These are phyloP conservation scores for Hanseniaspora clermontiae DNA, from an alignment of 805 yeast genomes.

Conservation along the genomic window DNA sequence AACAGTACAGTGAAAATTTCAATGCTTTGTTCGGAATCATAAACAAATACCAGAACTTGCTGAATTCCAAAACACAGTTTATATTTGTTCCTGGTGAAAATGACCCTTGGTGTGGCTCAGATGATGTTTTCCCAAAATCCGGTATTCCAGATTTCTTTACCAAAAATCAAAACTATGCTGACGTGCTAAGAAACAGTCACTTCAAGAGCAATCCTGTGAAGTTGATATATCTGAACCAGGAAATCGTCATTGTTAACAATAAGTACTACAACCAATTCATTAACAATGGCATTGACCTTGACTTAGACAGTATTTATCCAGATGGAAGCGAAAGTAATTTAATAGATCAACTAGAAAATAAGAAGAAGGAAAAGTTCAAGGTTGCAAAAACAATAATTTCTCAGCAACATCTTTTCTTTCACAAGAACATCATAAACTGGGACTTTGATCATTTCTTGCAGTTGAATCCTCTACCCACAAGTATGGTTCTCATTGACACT, in stretches of 20 bases:
- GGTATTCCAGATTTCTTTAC: slow-evolving; percentile 63
- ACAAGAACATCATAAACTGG: slow-evolving; percentile 44
- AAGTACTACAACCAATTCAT: slow-evolving; percentile 32
- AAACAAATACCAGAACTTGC: slow-evolving; percentile 33
- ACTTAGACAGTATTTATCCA: background rate
- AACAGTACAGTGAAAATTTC: slow-evolving; percentile 51
- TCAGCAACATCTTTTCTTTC: slow-evolving; percentile 83
- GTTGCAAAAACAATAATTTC: slow-evolving; percentile 69
- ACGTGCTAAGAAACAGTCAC: slow-evolving; percentile 41
- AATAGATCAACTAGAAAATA: background rate
- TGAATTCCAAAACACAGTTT: slow-evolving; percentile 35
- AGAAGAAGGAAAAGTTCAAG: slow-evolving; percentile 44
- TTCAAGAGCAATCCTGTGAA: slow-evolving; percentile 72
- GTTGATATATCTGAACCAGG: slow-evolving; percentile 70
- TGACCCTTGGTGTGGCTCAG: slow-evolving; percentile 62
- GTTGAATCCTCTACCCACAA: slow-evolving; percentile 67
- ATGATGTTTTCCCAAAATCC: slow-evolving; percentile 51
- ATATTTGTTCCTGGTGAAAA: slow-evolving; percentile 77
- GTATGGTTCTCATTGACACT: slow-evolving; percentile 52
- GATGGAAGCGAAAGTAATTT: background rate
- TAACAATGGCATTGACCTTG: background rate
- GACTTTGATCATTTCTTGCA: slow-evolving; percentile 57
- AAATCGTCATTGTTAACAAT: slow-evolving; percentile 61
- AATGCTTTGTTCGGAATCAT: slow-evolving; percentile 60
- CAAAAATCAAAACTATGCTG: slow-evolving; percentile 38